Percentiles rank a stretch among this genome's conserved stretches.
phyloP scores from a whole-genome alignment of 176 grass and related monocot species.

The Triticum urartu region DNA sequence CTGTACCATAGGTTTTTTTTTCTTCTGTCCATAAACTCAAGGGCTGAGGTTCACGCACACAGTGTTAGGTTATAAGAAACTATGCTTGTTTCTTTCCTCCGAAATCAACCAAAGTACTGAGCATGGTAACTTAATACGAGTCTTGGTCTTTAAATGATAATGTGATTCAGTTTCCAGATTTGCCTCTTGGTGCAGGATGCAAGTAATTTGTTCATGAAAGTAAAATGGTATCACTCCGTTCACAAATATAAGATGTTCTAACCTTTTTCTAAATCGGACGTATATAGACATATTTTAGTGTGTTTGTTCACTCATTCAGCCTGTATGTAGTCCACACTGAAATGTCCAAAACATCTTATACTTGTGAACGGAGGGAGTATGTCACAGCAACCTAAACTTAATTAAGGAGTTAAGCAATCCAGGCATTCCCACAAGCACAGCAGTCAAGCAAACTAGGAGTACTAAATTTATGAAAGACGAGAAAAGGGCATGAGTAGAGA shows the following conservation, averaged over 20 bases:
- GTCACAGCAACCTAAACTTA: neutral
- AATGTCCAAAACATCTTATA: too few relatives aligned
- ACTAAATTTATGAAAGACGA: neutral
- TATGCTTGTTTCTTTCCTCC: neutral
- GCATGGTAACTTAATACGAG: neutral
- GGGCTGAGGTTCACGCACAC: neutral
- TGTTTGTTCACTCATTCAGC: too few relatives aligned
- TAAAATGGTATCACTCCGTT: neutral
- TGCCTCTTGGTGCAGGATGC: neutral
- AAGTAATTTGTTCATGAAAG: neutral
- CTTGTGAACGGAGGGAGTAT: too few relatives aligned
- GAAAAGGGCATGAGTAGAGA: neutral
- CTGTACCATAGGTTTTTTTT: neutral
- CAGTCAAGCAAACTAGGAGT: neutral
- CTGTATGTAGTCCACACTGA: too few relatives aligned
- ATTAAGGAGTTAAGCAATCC: neutral
- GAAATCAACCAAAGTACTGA: neutral
- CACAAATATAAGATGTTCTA: too few relatives aligned
- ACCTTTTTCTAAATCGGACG: too few relatives aligned
- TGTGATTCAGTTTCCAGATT: slow-evolving; percentile 10
- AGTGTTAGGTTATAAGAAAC: neutral
- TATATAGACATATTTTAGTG: too few relatives aligned
- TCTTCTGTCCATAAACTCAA: neutral
- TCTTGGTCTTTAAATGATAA: neutral
- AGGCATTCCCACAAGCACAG: neutral